Conservation (phyloP, 768 basidiomycete genomes). For the Panaeolus cyanescens region DNA sequence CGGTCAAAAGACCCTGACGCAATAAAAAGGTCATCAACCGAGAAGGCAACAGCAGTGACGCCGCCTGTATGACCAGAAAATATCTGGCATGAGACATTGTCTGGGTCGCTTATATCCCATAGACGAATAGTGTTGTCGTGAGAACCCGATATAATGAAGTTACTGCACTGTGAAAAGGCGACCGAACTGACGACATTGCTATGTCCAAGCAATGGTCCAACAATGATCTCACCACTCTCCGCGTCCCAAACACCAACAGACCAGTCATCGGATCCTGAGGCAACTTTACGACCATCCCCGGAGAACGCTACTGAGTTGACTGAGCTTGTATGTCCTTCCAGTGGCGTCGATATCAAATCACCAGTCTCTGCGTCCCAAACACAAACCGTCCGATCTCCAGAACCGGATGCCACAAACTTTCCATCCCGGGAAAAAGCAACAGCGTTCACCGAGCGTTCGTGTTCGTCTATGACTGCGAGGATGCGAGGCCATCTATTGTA, state of each 20-base stretch:
- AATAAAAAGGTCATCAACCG: slow-evolving; percentile 3
- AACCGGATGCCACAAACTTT: slow-evolving; percentile 2
- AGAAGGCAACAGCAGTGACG: background rate
- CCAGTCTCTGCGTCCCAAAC: slow-evolving; percentile 10
- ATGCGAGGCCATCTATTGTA: background rate
- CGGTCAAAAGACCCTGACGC: slow-evolving; percentile 6
- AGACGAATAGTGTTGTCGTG: slow-evolving; percentile 9
- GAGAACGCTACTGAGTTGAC: slow-evolving; percentile 2
- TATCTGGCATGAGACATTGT: background rate
- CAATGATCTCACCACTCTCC: background rate
- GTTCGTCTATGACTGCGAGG: background rate
- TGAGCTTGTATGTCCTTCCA: slow-evolving; percentile 1
- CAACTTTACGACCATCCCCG: background rate
- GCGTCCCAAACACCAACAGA: slow-evolving; percentile 6
- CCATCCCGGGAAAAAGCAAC: slow-evolving; percentile 5
- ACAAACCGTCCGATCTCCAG: background rate
- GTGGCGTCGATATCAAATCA: background rate
- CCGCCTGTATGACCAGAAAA: background rate
- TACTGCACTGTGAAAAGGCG: slow-evolving; percentile 10
- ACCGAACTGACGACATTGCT: slow-evolving; percentile 5
- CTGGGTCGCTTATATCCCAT: background rate
- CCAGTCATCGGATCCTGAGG: slow-evolving; percentile 3
- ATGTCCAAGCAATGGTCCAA: slow-evolving; percentile 4
- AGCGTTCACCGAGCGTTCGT: background rate
- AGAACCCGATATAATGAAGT: slow-evolving; percentile 6